Base-by-base conservation (phyloP, 306 rosid genomes). In the Quercus rubra region DNA sequence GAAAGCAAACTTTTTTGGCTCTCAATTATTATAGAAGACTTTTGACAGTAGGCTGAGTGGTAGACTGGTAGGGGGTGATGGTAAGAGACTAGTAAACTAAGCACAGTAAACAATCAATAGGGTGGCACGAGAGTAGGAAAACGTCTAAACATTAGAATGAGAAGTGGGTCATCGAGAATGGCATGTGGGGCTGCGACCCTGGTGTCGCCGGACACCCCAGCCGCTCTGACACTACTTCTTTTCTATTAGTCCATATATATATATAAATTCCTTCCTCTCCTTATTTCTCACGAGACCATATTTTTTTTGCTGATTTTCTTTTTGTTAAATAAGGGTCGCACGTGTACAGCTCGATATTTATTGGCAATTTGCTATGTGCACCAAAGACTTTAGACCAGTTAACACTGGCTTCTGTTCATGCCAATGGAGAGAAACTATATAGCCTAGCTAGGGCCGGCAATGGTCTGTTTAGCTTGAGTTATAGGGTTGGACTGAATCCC, bases 271-370 rank as follows among this genome's bases (percentile, higher is more conserved):
- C 28, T 78, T 73, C 54, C 75, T 58, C 82, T 70, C 72, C 85
- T 61, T 71, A 84, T 79, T 78, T 83, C 77, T 70, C 84, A 82
- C 67, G 77, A 70, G 55, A 41, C 80, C 83, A 27, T 12, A 30
- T 43, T 77, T 41, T 8, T 2, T 41, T 43, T n/a, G 9, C 75
- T 55, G 67, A 58, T 2, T 70, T 63, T 73, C 71, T 54, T 74
- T 27, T 49, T 52, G 64, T 54, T 41, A 41, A 8, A 41, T 41
- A 41, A 52, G 68, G 61, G 19, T 91, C 77, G 73, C 91, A 90
- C 89, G 95, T 84, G 89, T 86, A 89, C 93, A 86, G 87, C 90
- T 87, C 80, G 67, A 64, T 71, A 74, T 74, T 56, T 59, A 87
- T 75, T 61, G 86, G 79, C 73, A 75, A 79, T 69, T 55, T 17